Base-by-base conservation (phyloP, 2,329 filamentous ascomycete genomes). In the Pseudogymnoascus sp. region DNA sequence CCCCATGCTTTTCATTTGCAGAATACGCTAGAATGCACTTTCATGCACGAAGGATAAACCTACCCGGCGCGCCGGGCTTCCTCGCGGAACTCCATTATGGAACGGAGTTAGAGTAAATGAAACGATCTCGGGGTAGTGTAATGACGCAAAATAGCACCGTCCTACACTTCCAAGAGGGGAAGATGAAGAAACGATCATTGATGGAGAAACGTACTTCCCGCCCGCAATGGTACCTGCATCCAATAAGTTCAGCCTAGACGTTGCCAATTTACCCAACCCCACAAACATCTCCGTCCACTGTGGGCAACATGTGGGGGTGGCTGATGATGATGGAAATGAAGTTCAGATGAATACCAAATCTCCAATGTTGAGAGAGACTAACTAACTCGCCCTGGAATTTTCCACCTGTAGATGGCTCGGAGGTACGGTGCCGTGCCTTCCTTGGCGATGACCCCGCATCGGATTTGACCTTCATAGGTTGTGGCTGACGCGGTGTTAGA, bases 141-240 rank as follows among this genome's bases (percentile, higher is more conserved):
- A 54, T 54, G 43, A 54, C 25, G 43, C 43, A 18, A 33, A 18
- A 18, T 54, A 54, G 28, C 2, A 18, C 25, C 43, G 9, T 33
- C 43, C 33, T 33, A 30, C 43, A 33, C 11, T 33, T 54, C 43
- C 43, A 33, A 33, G 43, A 54, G 43, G 43, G 43, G 43, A 54
- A 30, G 43, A 18, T 16, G n/a, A 54, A 33, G 43, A 18, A 54
- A 33, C 25, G 43, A 54, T 54, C 43, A 54, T 54, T 54, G 43
- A 54, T 54, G 43, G 43, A 54, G 43, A 54, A 54, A 54, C 43
- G 25, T 54, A 54, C 43, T 54, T 54, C 25, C 43, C 25, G 43
- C 11, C 43, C 25, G 43, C 11, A 33, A 6, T 25, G 7, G 43
- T 54, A 33, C 43, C 25, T 33, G 9, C 43, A 54, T 54, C 18